These are phyloP conservation scores for Backusella sp. DNA, from an alignment of 192 early-diverging fungal genomes.

Conservation along the genomic window DNA sequence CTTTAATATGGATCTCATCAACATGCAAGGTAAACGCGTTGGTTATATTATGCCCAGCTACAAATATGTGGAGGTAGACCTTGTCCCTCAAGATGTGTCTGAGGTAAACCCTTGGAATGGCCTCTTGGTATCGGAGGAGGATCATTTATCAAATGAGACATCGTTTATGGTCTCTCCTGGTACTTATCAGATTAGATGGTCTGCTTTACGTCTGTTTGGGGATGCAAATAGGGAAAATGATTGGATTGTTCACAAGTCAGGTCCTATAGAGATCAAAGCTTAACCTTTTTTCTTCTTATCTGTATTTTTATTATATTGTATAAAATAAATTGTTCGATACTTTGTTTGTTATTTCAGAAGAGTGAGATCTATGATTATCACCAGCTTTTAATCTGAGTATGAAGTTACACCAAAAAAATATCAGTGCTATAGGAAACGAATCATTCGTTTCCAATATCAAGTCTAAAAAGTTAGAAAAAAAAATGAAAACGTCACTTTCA, in stretches of 20 bases:
- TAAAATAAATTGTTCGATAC: background rate
- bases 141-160: background rate
- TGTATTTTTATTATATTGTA: background rate
- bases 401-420: no score
- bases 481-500: no score
- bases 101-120: conserved; percentile 12
- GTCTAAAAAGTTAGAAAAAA: no score
- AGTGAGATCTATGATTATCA: background rate
- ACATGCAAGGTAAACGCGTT: conserved; percentile 12
- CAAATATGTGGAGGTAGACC: conserved; percentile 7
- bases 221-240: conserved; percentile 22
- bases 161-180: conserved; percentile 16
- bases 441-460: no score
- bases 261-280: conserved; percentile 21
- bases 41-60: conserved; percentile 30
- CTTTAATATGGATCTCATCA: conserved; percentile 19
- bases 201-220: conserved; percentile 34
- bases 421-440: no score
- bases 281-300: background rate
- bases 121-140: background rate
- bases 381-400: no score
- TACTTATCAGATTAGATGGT: conserved; percentile 24
- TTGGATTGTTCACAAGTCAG: conserved; percentile 16
- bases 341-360: background rate
- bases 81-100: background rate